Evolutionary conservation across 2,329 filamentous ascomycete genomes (phyloP), one percentile per base, ranked within the genome.

Genomic region (Phialophora expanda): DNA sequence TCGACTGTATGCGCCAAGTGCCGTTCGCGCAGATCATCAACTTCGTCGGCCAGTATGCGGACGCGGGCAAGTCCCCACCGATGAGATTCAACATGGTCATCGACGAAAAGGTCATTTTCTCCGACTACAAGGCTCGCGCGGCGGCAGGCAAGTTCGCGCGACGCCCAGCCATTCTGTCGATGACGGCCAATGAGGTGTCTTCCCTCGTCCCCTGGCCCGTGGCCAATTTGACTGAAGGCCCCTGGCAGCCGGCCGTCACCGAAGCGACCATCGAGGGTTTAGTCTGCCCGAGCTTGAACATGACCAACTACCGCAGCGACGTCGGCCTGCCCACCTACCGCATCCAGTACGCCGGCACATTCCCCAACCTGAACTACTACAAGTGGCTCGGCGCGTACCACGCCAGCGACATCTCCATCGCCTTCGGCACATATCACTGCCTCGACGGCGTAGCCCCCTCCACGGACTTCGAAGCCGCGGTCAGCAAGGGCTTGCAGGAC

Each of bases 311-410:
- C 22, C 44, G 56, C 8, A 60, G n/a, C 53, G 66, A 3, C 69
- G 68, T 4, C 70, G 74, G 2, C 78, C 65, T 73, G 0, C 72
- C 74, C 2, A 78, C 78, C 3, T 81, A 76, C 69, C 77, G 79
- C 17, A 80, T 78, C 70, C 71, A 76, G 56, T 80, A 79, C 65
- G 74, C 75, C 4, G 79, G 79, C 57, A 77, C 77, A 56, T 82
- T 79, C 68, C 71, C 77, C 24, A 81, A 82, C 64, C 74, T 81
- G 55, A 75, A 75, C 14, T 76, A 75, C 0, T 72, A 72, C 22
- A 64, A 72, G 1, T 82, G 79, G 78, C 73, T 81, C 44, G 79
- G 80, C 4, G 79, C 79, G 1, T 63, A 63, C 38, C 61, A 63
- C 38, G 53, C 53, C 14, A 48, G 34, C 32, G 73, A 74, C 51